Conservation (phyloP, 2,329 filamentous ascomycete genomes). For the Fusarium nisikadoi region DNA sequence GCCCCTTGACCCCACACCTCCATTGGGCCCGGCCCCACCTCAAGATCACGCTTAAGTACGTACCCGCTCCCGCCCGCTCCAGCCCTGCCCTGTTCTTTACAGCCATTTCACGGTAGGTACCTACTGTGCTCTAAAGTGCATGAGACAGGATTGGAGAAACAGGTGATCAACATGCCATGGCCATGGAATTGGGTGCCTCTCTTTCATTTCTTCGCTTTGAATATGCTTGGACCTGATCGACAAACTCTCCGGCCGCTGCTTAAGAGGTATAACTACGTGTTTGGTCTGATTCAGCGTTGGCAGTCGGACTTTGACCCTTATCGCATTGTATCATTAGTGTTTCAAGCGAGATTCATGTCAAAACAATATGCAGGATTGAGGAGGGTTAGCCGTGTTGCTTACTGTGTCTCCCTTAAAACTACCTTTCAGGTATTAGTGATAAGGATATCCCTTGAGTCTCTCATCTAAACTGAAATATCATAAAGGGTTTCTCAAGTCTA, state of each 20-base stretch:
- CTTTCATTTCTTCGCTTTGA: background rate
- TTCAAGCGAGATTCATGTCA: background rate
- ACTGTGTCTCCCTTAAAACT: background rate
- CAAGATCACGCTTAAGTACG: constrained; percentile 17
- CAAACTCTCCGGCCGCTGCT: background rate
- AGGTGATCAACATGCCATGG: background rate
- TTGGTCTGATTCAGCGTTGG: background rate
- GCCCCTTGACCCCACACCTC: constrained; percentile 32
- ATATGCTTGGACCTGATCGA: background rate
- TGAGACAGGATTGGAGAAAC: background rate
- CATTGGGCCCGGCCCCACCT: background rate
- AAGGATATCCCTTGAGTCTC: background rate
- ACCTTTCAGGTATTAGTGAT: background rate
- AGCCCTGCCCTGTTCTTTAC: background rate
- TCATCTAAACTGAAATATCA: background rate
- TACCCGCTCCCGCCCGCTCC: constrained; percentile 2
- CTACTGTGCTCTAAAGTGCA: background rate
- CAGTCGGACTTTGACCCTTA: background rate
- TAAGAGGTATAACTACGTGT: background rate
- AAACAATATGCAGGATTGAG: background rate
- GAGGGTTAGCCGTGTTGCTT: background rate
- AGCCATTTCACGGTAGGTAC: background rate
- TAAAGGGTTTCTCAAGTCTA: background rate
- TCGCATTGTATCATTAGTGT: constrained; percentile 8
- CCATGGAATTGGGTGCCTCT: background rate